phyloP scores from a whole-genome alignment of 2,329 filamentous ascomycete species.

The Ophiostoma sp. region DNA sequence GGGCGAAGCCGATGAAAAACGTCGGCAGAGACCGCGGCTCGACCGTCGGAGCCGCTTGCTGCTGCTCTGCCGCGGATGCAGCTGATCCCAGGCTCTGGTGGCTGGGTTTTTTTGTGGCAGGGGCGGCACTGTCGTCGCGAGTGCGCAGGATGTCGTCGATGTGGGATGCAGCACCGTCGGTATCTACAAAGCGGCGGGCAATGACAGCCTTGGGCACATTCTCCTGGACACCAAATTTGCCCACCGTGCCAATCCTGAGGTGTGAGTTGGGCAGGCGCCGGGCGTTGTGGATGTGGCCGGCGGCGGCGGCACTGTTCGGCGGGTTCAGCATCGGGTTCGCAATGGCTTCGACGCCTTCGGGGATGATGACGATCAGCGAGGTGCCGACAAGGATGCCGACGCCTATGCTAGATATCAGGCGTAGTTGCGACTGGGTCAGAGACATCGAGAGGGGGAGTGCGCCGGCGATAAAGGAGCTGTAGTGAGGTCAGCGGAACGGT shows the following conservation, averaged over 20 bases:
- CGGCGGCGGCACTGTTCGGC: constrained; percentile 1
- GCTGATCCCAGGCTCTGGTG: constrained; percentile 4
- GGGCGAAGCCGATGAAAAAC: constrained; percentile 77
- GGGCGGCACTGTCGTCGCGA: background rate
- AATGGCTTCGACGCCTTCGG: constrained; percentile 88
- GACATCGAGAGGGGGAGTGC: constrained; percentile 84
- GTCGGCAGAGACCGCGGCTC: constrained; percentile 46
- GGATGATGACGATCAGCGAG: constrained; percentile 93
- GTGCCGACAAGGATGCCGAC: constrained; percentile 93
- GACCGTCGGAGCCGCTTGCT: constrained; percentile 25
- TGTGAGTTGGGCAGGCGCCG: constrained; percentile 6
- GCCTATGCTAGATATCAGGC: constrained; percentile 84
- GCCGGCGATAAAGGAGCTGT: constrained; percentile 87
- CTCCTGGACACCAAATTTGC: background rate
- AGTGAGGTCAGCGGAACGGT: background rate
- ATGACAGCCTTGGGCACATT: background rate
- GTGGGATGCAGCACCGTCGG: background rate
- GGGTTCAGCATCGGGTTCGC: constrained; percentile 48
- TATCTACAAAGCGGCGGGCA: background rate
- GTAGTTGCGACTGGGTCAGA: constrained; percentile 78
- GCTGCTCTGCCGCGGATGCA: background rate
- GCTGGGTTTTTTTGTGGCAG: background rate
- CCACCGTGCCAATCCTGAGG: background rate
- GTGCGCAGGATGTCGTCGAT: constrained; percentile 7
- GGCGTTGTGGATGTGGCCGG: constrained; percentile 2